These are phyloP conservation scores for Populus simonii DNA, from an alignment of 345 rosid genomes.

Conservation along the genomic window DNA sequence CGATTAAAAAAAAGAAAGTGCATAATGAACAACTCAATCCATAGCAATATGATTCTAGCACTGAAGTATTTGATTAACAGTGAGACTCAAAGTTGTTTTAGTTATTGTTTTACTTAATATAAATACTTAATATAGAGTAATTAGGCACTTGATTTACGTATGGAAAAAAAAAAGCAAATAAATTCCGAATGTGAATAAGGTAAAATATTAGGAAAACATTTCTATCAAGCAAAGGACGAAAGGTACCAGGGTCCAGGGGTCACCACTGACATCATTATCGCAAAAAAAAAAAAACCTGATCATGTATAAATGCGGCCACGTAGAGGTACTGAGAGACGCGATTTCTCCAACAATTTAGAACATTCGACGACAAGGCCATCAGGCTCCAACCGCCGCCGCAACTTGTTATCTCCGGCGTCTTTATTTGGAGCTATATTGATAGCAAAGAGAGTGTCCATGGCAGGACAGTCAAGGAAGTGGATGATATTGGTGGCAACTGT, in stretches of 20 bases:
- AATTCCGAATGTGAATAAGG: too few species aligned
- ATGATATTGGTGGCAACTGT: slow-evolving; percentile 89
- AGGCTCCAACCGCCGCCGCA: neutral
- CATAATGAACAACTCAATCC: too few species aligned
- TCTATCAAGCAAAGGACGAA: neutral
- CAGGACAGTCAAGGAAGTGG: slow-evolving; percentile 86
- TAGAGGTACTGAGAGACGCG: neutral
- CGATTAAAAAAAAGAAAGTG: too few species aligned
- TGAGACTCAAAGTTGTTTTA: too few species aligned
- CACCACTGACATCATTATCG: neutral
- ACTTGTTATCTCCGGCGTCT: neutral
- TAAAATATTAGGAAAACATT: too few species aligned
- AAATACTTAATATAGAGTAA: too few species aligned
- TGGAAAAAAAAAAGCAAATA: too few species aligned
- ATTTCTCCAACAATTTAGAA: neutral
- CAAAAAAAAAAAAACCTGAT: neutral
- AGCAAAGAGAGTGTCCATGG: slow-evolving; percentile 41
- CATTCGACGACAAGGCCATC: neutral
- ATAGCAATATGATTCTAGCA: too few species aligned
- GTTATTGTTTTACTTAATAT: too few species aligned
- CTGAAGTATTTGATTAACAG: too few species aligned
- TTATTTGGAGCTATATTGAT: neutral
- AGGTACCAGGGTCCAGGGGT: too few species aligned
- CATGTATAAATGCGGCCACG: slow-evolving; percentile 22
- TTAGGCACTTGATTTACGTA: too few species aligned